phyloP scores from a whole-genome alignment of 2,329 filamentous ascomycete genomes.

The Arachnopeziza araneosa region DNA sequence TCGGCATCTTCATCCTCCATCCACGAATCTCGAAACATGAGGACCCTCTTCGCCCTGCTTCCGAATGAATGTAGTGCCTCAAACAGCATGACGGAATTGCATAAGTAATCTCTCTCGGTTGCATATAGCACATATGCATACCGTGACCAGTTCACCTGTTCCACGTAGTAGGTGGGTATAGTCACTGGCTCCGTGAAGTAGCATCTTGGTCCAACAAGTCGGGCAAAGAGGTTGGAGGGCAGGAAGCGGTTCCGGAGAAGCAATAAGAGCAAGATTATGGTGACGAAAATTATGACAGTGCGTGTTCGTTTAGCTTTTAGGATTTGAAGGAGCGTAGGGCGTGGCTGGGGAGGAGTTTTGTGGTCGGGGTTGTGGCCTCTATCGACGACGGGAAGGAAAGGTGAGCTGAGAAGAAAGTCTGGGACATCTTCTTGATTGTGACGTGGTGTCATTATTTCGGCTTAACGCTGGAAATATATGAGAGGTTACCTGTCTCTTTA shows the following conservation, averaged over 20 bases:
- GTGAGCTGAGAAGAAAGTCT: too few relatives aligned
- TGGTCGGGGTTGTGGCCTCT: too few relatives aligned
- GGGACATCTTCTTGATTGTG: too few relatives aligned
- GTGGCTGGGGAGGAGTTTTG: neutral
- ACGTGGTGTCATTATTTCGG: too few relatives aligned
- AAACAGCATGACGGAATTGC: constrained; percentile 47
- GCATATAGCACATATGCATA: constrained; percentile 47
- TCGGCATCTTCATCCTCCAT: constrained; percentile 30
- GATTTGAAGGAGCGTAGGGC: constrained; percentile 33
- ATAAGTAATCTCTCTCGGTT: constrained; percentile 42
- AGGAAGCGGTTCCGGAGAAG: neutral
- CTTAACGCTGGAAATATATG: too few relatives aligned
- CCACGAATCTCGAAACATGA: constrained; percentile 40
- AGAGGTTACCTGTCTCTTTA: too few relatives aligned
- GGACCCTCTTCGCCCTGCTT: constrained; percentile 40
- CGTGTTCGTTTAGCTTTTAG: constrained; percentile 19
- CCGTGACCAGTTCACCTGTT: constrained; percentile 36
- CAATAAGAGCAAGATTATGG: constrained; percentile 1
- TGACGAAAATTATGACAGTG: neutral
- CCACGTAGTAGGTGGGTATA: neutral
- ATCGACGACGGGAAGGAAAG: too few relatives aligned
- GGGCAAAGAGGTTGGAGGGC: constrained; percentile 2
- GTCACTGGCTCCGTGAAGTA: constrained; percentile 8
- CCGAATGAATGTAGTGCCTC: constrained; percentile 37
- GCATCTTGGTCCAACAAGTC: constrained; percentile 12